A percentile compares a stretch with the other conserved stretches of the same genome.
phyloP scores from a whole-genome alignment of 768 basidiomycete species.

The Favolaschia claudopus region DNA sequence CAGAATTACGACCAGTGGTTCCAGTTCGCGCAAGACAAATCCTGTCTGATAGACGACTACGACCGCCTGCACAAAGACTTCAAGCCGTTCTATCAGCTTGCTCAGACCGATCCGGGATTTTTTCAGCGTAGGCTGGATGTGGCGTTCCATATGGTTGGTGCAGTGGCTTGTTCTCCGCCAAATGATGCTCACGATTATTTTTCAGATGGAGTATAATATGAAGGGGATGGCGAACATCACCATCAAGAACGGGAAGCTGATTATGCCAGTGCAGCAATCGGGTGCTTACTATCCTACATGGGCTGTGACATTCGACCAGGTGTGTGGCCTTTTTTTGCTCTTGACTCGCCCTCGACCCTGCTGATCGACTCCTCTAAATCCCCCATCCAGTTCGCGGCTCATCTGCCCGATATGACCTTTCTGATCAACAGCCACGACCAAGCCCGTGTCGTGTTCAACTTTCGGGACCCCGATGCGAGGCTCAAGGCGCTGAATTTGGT shows the following conservation, averaged over 20 bases:
- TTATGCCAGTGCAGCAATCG: neutral
- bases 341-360: too few relatives aligned
- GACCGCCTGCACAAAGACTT: constrained; percentile 14
- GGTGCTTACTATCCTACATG: neutral
- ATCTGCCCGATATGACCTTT: constrained; percentile 12
- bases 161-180: neutral
- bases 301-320: constrained; percentile 1
- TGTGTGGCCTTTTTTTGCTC: neutral
- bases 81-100: constrained; percentile 11
- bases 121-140: neutral
- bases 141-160: neutral
- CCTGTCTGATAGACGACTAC: constrained; percentile 21
- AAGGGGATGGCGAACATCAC: neutral
- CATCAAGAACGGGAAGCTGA: neutral
- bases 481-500: neutral
- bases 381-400: neutral
- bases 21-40: constrained; percentile 7
- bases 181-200: neutral
- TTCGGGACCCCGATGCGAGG: neutral
- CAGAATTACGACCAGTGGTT: constrained; percentile 17
- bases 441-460: constrained; percentile 12
- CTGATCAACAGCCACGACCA: constrained; percentile 13
- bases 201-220: neutral
- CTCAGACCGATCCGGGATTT: constrained; percentile 1
- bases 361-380: neutral